Evolutionary conservation across 768 basidiomycete species (phyloP), one percentile per base, ranked within the genome.

Genomic region (Psilocybe cyanescens): DNA sequence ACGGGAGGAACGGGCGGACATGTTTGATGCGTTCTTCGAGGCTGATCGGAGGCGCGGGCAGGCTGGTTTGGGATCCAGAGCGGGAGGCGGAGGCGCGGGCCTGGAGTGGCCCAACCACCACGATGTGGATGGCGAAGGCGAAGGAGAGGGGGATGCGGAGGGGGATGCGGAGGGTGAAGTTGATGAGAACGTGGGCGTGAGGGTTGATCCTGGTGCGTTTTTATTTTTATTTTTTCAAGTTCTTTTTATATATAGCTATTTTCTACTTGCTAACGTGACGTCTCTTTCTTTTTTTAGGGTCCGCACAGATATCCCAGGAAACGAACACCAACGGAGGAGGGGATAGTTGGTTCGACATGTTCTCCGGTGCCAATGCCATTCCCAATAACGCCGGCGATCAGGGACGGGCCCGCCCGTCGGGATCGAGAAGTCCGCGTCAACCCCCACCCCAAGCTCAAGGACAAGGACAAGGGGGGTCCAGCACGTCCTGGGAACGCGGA

Each of bases 1-100:
- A 61, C 19, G 65, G 44, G 56, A 60, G 49, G 6, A 57, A 50
- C 16, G 70, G 37, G 14, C 52, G 17, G 71, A 70, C 24, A 65
- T 70, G 55, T 73, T 73, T 37, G 69, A 69, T 6, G 68, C 69
- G 29, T 73, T 75, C 53, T 63, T 74, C 5, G 72, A 74, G 59
- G 72, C 72, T n/a, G 71, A 75, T 35, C 63, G 68, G 41, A 61
- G 66, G 55, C 64, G 67, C 54, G 52, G 31, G 52, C 46, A 24
- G 31, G 49, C 47, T 6, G 44, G 28, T 56, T 48, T 37, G 47
- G 63, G 58, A n/a, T 4, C 47, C 37, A 19, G 57, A 47, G 17
- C 9, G 33, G 8, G 8, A 28, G 39, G 44, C 5, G 37, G 6
- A 41, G 14, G 17, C 9, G 37, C 17, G 14, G 54, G 41, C 1